Evolutionary conservation across 306 rosid species (phyloP).

Genomic region (Castanopsis chinensis): DNA sequence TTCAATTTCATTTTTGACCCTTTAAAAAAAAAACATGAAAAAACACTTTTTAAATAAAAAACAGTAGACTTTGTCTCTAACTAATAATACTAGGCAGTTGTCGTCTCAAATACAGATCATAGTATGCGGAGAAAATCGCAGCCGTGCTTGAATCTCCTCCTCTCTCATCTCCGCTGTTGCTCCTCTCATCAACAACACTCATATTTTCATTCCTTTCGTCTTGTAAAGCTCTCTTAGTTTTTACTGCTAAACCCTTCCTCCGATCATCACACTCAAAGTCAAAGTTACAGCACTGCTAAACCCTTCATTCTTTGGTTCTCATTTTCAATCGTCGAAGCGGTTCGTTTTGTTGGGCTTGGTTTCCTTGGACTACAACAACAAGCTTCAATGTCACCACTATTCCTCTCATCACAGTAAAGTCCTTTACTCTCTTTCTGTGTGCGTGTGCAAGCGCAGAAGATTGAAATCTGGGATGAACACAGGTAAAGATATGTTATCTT

Average conservation of each 20-base stretch:
- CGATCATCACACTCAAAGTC: not conserved
- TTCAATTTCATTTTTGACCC: not conserved
- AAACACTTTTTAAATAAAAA: too few relatives aligned
- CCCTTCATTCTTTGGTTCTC: not conserved
- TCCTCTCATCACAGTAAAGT: constrained; percentile 49
- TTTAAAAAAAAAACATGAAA: not conserved
- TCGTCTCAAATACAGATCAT: not conserved
- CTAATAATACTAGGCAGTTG: too few relatives aligned
- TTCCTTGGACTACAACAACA: constrained; percentile 6
- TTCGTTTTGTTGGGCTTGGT: constrained; percentile 27
- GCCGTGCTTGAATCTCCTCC: too few relatives aligned
- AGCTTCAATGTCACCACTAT: constrained; percentile 10
- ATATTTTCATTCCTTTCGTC: not conserved
- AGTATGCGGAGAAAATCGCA: constrained; percentile 14
- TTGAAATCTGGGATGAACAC: constrained; percentile 71
- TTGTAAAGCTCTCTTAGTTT: constrained; percentile 10
- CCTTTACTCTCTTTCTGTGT: not conserved
- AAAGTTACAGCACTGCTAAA: constrained; percentile 13
- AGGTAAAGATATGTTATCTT: constrained; percentile 35
- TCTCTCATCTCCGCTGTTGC: constrained; percentile 31
- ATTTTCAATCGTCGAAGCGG: constrained; percentile 27
- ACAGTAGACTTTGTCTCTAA: too few relatives aligned
- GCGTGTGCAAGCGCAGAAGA: constrained; percentile 32
- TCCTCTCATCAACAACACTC: constrained; percentile 8
- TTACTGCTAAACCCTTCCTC: constrained; percentile 23